These are phyloP conservation scores for Scutellaria baicalensis DNA, from an alignment of 257 asterid species.

Conservation along the genomic window DNA sequence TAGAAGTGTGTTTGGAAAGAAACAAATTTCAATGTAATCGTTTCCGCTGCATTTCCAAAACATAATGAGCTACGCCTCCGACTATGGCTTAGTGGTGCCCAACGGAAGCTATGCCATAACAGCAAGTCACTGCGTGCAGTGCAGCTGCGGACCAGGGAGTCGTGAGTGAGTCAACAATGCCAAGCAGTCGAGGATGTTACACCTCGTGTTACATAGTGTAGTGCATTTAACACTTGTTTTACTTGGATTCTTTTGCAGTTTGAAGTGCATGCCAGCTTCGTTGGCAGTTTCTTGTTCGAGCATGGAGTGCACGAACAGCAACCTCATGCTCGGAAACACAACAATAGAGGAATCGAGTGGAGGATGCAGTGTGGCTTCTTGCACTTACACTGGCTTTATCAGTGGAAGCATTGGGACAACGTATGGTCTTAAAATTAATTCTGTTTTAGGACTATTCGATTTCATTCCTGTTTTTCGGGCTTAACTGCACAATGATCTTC, in stretches of 20 bases:
- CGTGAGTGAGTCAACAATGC: slow-evolving; percentile 51
- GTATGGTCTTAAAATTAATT: slow-evolving; percentile 33
- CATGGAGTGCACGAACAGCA: slow-evolving; percentile 87
- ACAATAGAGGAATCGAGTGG: slow-evolving; percentile 71
- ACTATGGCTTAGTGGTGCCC: slow-evolving; percentile 75
- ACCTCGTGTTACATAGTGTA: neutral
- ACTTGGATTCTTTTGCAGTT: slow-evolving; percentile 47
- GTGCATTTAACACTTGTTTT: neutral
- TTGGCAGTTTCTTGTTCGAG: slow-evolving; percentile 94
- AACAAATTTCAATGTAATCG: too few species aligned
- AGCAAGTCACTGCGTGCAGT: slow-evolving; percentile 88
- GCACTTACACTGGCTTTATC: slow-evolving; percentile 71
- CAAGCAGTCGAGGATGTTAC: neutral
- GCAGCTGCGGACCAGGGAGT: slow-evolving; percentile 94
- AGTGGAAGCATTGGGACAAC: slow-evolving; percentile 71
- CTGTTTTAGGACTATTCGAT: too few species aligned
- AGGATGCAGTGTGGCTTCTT: slow-evolving; percentile 94
- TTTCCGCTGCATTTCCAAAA: too few species aligned
- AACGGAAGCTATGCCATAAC: slow-evolving; percentile 91
- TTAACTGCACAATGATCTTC: too few species aligned
- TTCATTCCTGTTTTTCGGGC: too few species aligned
- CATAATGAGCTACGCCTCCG: slow-evolving; percentile 35
- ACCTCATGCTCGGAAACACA: slow-evolving; percentile 76
- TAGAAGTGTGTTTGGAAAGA: too few species aligned
- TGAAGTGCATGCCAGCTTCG: slow-evolving; percentile 90